Conservation (phyloP, 768 basidiomycete species). For the Udeniomyces megalosporus region DNA sequence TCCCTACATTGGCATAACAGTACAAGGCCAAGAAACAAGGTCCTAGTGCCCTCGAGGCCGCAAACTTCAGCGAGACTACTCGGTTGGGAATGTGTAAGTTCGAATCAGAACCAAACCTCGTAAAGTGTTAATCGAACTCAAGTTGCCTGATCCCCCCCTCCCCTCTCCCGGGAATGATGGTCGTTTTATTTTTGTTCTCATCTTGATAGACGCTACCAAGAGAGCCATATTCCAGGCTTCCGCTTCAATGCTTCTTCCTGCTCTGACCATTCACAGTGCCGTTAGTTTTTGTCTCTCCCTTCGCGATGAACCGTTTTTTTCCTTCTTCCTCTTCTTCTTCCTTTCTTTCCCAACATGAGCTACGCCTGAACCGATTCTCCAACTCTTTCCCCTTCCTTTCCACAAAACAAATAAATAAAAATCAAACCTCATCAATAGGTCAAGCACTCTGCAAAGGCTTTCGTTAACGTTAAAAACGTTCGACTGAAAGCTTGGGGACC, state of each 20-base stretch:
- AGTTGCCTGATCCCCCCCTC: too few species aligned
- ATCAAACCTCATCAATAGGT: too few species aligned
- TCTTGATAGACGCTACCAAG: constrained; percentile 23
- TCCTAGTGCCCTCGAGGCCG: constrained; percentile 28
- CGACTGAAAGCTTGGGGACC: constrained; percentile 28
- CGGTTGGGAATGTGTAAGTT: constrained; percentile 21
- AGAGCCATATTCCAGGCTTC: constrained; percentile 29
- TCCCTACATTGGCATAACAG: too few species aligned
- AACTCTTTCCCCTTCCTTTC: too few species aligned
- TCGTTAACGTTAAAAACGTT: constrained; percentile 23
- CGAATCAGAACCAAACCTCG: background rate
- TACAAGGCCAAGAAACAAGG: constrained; percentile 29
- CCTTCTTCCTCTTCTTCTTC: too few species aligned
- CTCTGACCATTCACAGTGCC: constrained; percentile 30
- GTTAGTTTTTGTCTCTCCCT: too few species aligned
- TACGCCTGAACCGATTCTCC: too few species aligned
- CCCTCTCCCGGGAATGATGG: too few species aligned
- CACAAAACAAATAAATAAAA: too few species aligned
- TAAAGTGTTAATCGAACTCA: too few species aligned
- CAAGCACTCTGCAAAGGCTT: constrained; percentile 24
- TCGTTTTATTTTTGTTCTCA: background rate
- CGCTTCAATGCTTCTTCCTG: constrained; percentile 30
- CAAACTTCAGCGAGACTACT: constrained; percentile 27
- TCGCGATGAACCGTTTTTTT: too few species aligned
- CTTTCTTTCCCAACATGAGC: too few species aligned